These are phyloP conservation scores for Naganishia vaughanmartiniae DNA, from an alignment of 768 basidiomycete genomes.

Conservation along the genomic window DNA sequence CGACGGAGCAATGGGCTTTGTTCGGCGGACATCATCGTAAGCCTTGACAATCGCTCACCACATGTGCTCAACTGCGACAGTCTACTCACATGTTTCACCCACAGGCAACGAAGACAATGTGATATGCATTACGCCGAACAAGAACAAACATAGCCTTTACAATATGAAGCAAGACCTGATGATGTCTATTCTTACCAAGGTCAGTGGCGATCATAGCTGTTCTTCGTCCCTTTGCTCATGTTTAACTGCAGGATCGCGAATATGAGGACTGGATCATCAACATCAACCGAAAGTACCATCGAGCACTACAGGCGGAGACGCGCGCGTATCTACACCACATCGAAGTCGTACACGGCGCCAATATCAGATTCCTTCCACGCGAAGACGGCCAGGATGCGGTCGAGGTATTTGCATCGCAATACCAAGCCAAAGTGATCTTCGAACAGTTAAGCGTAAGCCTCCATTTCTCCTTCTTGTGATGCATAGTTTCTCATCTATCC, in stretches of 20 bases:
- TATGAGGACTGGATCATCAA: slow-evolving; percentile 83
- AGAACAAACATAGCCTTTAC: slow-evolving; percentile 92
- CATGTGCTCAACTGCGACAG: not conserved
- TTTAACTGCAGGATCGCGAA: slow-evolving; percentile 75
- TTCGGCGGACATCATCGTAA: slow-evolving; percentile 63
- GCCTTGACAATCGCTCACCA: not conserved
- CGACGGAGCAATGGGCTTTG: slow-evolving; percentile 92
- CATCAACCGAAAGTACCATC: slow-evolving; percentile 91
- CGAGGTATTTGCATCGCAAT: slow-evolving; percentile 19
- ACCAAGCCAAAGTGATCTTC: slow-evolving; percentile 7
- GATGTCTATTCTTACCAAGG: slow-evolving; percentile 96
- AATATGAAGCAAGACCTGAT: slow-evolving; percentile 93
- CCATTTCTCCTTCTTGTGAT: not conserved
- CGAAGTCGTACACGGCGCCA: slow-evolving; percentile 91
- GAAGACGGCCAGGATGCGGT: slow-evolving; percentile 63
- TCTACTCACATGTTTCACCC: slow-evolving; percentile 55
- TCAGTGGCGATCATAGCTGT: slow-evolving; percentile 49
- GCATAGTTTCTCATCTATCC: slow-evolving; percentile 1
- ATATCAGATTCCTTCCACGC: slow-evolving; percentile 65
- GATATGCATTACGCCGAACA: slow-evolving; percentile 93
- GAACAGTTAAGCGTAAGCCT: slow-evolving; percentile 14
- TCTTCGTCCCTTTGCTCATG: slow-evolving; percentile 4
- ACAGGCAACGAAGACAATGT: slow-evolving; percentile 98
- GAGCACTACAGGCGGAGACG: slow-evolving; percentile 91
- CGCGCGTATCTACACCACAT: slow-evolving; percentile 96